Evolutionary conservation across 176 grass and related monocot genomes (phyloP).

Genomic region (Themeda triandra): DNA sequence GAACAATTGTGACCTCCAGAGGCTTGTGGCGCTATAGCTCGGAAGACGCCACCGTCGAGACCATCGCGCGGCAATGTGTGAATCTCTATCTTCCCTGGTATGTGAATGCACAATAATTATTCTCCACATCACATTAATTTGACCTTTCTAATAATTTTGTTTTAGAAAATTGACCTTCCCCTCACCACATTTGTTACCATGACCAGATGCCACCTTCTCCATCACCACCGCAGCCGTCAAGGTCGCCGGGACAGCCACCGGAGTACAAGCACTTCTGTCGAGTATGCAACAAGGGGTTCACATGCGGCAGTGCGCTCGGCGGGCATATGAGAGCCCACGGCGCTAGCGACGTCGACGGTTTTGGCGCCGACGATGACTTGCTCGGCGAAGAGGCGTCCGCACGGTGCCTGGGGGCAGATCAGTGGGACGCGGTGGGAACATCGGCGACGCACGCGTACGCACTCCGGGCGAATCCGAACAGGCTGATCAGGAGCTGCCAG

Average conservation of each 20-base stretch:
- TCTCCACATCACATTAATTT: neutral
- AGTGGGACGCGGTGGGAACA: constrained; percentile 4
- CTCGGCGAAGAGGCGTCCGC: constrained; percentile 5
- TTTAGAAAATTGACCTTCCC: no score
- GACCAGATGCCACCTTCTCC: constrained; percentile 39
- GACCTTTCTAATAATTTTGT: neutral
- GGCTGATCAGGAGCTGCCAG: constrained; percentile 48
- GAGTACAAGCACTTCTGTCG: constrained; percentile 75
- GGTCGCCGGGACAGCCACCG: constrained; percentile 17
- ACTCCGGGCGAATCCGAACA: constrained; percentile 63
- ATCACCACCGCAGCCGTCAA: constrained; percentile 22
- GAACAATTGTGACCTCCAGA: neutral
- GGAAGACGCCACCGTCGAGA: neutral
- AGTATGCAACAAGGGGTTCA: constrained; percentile 84
- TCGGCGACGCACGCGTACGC: constrained; percentile 54
- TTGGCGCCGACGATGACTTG: neutral
- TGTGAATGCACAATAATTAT: neutral
- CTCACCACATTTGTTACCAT: neutral
- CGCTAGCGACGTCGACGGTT: constrained; percentile 36
- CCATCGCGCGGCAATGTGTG: neutral
- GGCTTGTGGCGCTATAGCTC: neutral
- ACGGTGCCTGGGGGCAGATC: neutral
- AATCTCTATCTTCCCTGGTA: neutral
- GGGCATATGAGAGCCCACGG: constrained; percentile 90
- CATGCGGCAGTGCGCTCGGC: constrained; percentile 75